Conservation (phyloP, 768 basidiomycete genomes). For the Rhodotorula kratochvilovae region DNA sequence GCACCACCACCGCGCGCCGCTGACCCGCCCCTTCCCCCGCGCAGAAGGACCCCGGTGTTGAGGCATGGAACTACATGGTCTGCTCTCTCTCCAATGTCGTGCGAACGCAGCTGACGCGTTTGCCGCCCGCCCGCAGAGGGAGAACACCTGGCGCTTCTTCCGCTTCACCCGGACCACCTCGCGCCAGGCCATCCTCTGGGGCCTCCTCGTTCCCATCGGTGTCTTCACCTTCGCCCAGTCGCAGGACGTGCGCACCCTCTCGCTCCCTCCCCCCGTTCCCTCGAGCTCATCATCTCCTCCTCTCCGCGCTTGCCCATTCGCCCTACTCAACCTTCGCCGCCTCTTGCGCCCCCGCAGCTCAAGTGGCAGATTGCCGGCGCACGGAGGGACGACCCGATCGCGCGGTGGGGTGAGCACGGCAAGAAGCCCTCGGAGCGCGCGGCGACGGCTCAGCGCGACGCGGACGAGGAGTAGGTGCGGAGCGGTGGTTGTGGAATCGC, state of each 20-base stretch:
- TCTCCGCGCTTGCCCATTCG: background rate
- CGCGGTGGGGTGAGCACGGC: constrained; percentile 27
- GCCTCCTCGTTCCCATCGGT: constrained; percentile 44
- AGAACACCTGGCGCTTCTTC: constrained; percentile 49
- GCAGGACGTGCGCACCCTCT: constrained; percentile 23
- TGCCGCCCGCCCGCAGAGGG: constrained; percentile 42
- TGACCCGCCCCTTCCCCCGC: background rate
- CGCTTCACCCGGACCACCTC: constrained; percentile 46
- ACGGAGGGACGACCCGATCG: constrained; percentile 27
- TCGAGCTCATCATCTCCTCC: no score
- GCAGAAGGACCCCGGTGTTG: constrained; percentile 49
- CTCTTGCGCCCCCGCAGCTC: constrained; percentile 33
- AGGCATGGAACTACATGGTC: constrained; percentile 48
- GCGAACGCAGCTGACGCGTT: background rate
- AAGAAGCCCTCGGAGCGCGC: constrained; percentile 17
- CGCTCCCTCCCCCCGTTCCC: no score
- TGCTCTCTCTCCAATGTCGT: constrained; percentile 1
- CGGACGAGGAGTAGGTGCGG: constrained; percentile 29
- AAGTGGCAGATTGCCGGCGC: constrained; percentile 37
- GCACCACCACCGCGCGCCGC: background rate
- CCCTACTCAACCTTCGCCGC: background rate
- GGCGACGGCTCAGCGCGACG: background rate
- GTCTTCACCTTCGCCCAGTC: constrained; percentile 39
- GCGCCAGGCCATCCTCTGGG: constrained; percentile 45
- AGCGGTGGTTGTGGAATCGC: background rate